Percentiles rank a stretch among this genome's conserved stretches.
These are phyloP conservation scores for Hirschioporus abietinus DNA, from an alignment of 768 basidiomycete species.

Conservation along the genomic window DNA sequence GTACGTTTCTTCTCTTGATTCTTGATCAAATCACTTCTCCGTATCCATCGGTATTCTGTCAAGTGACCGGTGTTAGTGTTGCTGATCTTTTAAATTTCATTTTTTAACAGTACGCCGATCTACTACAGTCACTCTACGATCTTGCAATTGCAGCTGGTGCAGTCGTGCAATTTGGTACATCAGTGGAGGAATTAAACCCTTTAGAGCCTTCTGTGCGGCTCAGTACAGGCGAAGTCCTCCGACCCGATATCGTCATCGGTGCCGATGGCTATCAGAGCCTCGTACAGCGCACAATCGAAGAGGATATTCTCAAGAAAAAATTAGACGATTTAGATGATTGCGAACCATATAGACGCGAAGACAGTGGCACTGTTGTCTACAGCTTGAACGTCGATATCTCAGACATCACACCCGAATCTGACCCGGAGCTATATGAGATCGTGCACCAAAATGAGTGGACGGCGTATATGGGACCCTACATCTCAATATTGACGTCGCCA, in stretches of 20 bases:
- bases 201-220: constrained; percentile 22
- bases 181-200: constrained; percentile 23
- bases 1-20: constrained; percentile 25
- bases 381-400: not conserved
- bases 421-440: not conserved
- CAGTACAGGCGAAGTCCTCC: constrained; percentile 37
- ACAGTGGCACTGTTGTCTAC: constrained; percentile 9
- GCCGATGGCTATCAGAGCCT: constrained; percentile 53
- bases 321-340: constrained; percentile 20
- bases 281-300: constrained; percentile 19
- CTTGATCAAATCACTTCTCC: constrained; percentile 5
- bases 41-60: not conserved
- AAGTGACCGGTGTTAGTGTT: not conserved
- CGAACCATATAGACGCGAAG: constrained; percentile 43
- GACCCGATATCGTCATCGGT: constrained; percentile 51
- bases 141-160: constrained; percentile 45
- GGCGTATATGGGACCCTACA: not conserved
- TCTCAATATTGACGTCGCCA: not conserved
- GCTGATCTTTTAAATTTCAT: constrained; percentile 2
- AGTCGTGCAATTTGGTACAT: constrained; percentile 34
- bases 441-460: not conserved
- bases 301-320: constrained; percentile 27
- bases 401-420: constrained; percentile 1
- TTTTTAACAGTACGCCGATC: constrained; percentile 42
- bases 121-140: constrained; percentile 42